phyloP scores from a whole-genome alignment of 148 eudicot genomes.

The Diospyros lotus region DNA sequence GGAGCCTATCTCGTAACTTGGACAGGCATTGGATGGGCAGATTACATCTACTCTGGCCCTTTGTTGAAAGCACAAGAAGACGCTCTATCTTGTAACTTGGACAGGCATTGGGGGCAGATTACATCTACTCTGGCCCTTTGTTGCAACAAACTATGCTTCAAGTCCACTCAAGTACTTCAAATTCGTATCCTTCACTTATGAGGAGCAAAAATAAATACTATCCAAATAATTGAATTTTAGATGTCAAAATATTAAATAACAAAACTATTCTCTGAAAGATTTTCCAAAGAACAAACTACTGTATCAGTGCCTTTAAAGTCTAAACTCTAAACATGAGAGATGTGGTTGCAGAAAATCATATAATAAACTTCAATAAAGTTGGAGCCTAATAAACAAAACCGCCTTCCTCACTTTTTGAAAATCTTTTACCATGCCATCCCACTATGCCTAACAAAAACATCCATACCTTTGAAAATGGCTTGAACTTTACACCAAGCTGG shows the following conservation, averaged over 20 bases:
- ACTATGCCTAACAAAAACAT: not conserved
- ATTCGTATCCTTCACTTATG: not conserved
- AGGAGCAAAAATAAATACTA: not conserved
- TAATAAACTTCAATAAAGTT: not conserved
- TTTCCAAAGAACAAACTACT: not conserved
- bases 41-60: too few species aligned
- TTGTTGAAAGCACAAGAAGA: too few species aligned
- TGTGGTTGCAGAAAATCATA: not conserved
- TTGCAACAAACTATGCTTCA: too few species aligned
- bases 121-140: too few species aligned
- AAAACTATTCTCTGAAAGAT: not conserved
- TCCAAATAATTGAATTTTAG: not conserved
- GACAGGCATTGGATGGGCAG: too few species aligned
- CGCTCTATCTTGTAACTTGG: too few species aligned
- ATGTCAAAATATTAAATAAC: not conserved
- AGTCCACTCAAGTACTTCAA: too few species aligned
- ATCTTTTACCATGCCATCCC: not conserved
- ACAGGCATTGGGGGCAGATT: too few species aligned
- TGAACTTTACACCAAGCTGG: slow-evolving; percentile 80
- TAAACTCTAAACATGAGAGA: not conserved
- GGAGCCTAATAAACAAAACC: not conserved
- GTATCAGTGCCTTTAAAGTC: not conserved
- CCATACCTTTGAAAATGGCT: slow-evolving; percentile 91
- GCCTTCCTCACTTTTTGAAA: not conserved
- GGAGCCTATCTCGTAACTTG: not conserved